Evolutionary conservation across 805 yeast species (phyloP).

Genomic region (Metschnikowia santaceciliae): DNA sequence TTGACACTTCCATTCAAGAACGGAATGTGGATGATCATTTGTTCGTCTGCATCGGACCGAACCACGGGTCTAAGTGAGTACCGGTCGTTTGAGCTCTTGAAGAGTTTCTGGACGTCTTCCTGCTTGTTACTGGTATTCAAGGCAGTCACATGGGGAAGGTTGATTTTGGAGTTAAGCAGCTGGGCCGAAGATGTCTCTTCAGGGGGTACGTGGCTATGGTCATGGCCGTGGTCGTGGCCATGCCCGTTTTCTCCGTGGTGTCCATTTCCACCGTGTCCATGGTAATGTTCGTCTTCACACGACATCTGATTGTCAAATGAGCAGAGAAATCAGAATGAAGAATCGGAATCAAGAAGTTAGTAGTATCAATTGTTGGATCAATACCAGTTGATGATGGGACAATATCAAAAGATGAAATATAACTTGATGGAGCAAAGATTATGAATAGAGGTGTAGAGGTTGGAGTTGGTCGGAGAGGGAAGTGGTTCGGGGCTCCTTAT

Average conservation of each 20-base stretch:
- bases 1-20: slow-evolving; percentile 68
- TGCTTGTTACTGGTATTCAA: slow-evolving; percentile 56
- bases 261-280: slow-evolving; percentile 5
- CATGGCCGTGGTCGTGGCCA: slow-evolving; percentile 24
- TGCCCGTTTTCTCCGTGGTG: neutral
- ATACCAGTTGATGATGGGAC: too few relatives aligned
- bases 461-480: too few relatives aligned
- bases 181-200: slow-evolving; percentile 68
- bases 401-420: too few relatives aligned
- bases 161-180: slow-evolving; percentile 60
- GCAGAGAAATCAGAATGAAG: too few relatives aligned
- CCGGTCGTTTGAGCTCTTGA: slow-evolving; percentile 50
- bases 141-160: slow-evolving; percentile 55
- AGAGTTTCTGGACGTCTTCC: slow-evolving; percentile 47
- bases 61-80: slow-evolving; percentile 44
- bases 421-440: too few relatives aligned
- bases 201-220: slow-evolving; percentile 48
- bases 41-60: slow-evolving; percentile 79
- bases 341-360: too few relatives aligned
- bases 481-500: neutral
- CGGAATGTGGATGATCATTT: slow-evolving; percentile 72
- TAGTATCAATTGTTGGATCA: too few relatives aligned
- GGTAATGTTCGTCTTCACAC: slow-evolving; percentile 13
- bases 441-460: too few relatives aligned
- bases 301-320: slow-evolving; percentile 4